Conservation (phyloP, 306 rosid species). For the Dryas alaskensis region DNA sequence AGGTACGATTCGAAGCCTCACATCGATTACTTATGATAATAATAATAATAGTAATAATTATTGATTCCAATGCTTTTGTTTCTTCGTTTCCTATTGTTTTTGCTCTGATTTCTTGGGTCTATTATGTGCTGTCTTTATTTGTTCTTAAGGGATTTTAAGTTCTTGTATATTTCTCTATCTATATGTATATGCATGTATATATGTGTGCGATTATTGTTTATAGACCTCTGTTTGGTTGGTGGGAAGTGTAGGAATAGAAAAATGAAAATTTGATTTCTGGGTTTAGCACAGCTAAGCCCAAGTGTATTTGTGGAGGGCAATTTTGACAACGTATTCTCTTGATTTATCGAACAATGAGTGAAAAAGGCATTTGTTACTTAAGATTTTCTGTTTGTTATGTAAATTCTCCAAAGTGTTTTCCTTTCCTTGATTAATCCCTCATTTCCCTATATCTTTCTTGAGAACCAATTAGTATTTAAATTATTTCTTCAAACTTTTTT, state of each 20-base stretch:
- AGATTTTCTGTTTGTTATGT: neutral
- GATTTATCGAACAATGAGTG: neutral
- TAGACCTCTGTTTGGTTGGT: constrained; percentile 10
- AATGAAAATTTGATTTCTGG: constrained; percentile 12
- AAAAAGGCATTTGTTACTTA: neutral
- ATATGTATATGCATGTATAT: neutral
- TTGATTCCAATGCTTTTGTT: neutral
- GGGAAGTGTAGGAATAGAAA: constrained; percentile 1
- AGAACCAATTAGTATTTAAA: neutral
- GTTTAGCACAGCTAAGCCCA: neutral
- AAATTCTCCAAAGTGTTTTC: neutral
- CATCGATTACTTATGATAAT: neutral
- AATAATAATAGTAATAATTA: neutral
- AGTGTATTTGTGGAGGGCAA: neutral
- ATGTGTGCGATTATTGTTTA: neutral
- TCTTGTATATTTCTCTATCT: neutral
- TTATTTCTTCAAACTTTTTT: neutral
- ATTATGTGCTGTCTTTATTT: neutral
- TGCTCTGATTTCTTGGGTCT: neutral
- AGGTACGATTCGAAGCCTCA: constrained; percentile 27
- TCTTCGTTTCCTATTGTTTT: neutral
- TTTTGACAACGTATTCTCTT: neutral
- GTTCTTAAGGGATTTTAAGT: neutral
- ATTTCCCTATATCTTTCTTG: neutral
- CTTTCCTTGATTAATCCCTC: neutral